A percentile compares a stretch with the other conserved stretches of the same genome.
These are phyloP conservation scores for Blakeslea trispora DNA, from an alignment of 371 early-diverging fungal genomes.

Conservation along the genomic window DNA sequence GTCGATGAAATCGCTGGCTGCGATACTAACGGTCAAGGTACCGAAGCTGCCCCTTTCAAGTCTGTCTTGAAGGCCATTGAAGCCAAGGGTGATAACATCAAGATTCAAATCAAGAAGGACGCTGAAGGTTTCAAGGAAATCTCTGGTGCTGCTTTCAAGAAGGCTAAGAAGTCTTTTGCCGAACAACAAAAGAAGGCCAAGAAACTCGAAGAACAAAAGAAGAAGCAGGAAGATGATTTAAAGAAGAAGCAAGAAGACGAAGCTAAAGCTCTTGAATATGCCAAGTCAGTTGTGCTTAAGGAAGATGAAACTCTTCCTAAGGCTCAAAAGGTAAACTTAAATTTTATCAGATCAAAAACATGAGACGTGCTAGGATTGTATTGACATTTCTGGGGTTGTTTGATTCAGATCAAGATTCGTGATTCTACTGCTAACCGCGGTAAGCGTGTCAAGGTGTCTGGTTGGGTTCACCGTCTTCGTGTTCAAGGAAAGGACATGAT, in stretches of 20 bases:
- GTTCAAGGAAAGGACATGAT: conserved; percentile 97
- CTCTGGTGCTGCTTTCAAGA: conserved; percentile 90
- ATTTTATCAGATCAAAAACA: background rate
- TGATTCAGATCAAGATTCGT: conserved; percentile 77
- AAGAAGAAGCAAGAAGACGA: conserved; percentile 73
- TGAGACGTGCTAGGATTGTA: too few relatives aligned
- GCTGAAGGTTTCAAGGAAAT: conserved; percentile 73
- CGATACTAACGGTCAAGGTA: conserved; percentile 71
- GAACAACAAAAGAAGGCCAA: conserved; percentile 72
- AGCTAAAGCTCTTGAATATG: conserved; percentile 79
- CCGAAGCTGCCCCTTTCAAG: conserved; percentile 66
- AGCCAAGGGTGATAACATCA: conserved; percentile 51
- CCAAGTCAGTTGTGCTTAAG: conserved; percentile 77
- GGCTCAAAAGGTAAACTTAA: conserved; percentile 62
- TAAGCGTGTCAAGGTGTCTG: conserved; percentile 85
- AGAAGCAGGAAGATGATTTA: conserved; percentile 69
- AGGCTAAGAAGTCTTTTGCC: conserved; percentile 82
- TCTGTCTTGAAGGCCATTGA: conserved; percentile 70
- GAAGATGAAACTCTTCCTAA: conserved; percentile 79
- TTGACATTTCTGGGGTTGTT: background rate
- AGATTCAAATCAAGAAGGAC: conserved; percentile 71
- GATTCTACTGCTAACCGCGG: conserved; percentile 69
- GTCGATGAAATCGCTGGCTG: conserved; percentile 76
- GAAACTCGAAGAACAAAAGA: conserved; percentile 69
- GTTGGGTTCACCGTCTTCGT: conserved; percentile 97